Percentiles rank a stretch among this genome's conserved stretches.
These are phyloP conservation scores for Cubamyces sp. DNA, from an alignment of 768 basidiomycete genomes.

Conservation along the genomic window DNA sequence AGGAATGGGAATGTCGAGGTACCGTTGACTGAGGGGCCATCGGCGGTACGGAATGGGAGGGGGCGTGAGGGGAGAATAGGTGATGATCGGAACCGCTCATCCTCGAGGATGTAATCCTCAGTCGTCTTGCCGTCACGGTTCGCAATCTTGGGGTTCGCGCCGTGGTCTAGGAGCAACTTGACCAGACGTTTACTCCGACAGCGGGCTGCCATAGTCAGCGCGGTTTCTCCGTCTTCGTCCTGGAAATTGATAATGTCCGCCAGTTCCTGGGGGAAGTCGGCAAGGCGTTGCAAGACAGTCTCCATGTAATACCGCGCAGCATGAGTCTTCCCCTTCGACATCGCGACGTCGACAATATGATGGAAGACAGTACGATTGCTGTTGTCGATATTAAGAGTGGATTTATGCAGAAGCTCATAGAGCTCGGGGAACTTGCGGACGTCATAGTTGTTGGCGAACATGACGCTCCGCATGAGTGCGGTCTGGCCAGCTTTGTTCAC, in stretches of 20 bases:
- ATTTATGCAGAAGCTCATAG: slow-evolving; percentile 96
- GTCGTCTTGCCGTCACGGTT: slow-evolving; percentile 96
- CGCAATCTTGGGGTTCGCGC: slow-evolving; percentile 91
- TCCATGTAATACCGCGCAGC: slow-evolving; percentile 99
- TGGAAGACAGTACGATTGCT: slow-evolving; percentile 98
- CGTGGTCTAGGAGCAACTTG: slow-evolving; percentile 93
- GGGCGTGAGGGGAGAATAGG: slow-evolving; percentile 76
- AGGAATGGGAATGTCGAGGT: slow-evolving; percentile 18
- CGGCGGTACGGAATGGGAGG: slow-evolving; percentile 63
- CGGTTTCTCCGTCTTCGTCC: slow-evolving; percentile 98
- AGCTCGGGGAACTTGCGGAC: slow-evolving; percentile 98
- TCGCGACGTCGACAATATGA: slow-evolving; percentile 95
- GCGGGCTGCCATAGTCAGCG: slow-evolving; percentile 93
- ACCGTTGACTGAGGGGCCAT: slow-evolving; percentile 49
- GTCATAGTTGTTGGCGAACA: slow-evolving; percentile 99
- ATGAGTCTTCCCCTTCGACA: slow-evolving; percentile 97
- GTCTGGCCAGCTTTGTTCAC: slow-evolving; percentile 98
- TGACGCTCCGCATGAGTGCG: slow-evolving; percentile 96
- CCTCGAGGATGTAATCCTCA: slow-evolving; percentile 98
- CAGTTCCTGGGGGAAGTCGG: slow-evolving; percentile 93
- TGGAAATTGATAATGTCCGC: slow-evolving; percentile 99
- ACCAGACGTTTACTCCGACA: slow-evolving; percentile 95
- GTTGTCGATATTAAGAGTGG: slow-evolving; percentile 98
- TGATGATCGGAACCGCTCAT: slow-evolving; percentile 94
- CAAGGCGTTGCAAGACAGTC: slow-evolving; percentile 82